These are phyloP conservation scores for Naganishia liquefaciens DNA, from an alignment of 1,284 basidiomycete genomes.

Conservation along the genomic window DNA sequence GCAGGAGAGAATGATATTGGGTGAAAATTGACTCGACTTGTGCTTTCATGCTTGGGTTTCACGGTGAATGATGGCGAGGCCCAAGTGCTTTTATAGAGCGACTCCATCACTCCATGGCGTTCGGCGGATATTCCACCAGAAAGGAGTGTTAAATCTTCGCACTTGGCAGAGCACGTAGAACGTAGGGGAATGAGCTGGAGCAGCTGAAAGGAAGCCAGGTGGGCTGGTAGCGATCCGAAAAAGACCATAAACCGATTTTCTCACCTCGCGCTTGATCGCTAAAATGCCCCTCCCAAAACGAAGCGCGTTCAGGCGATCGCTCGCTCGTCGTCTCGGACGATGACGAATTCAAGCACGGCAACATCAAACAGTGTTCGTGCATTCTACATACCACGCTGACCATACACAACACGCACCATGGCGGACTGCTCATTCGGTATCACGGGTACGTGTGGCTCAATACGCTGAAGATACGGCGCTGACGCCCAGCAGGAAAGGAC, in stretches of 20 bases:
- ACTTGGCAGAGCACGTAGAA: too few relatives aligned
- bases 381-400: background rate
- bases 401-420: conserved; percentile 20
- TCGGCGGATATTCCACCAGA: too few relatives aligned
- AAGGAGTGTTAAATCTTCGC: too few relatives aligned
- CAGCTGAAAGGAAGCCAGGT: too few relatives aligned
- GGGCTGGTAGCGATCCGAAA: too few relatives aligned
- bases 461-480: background rate
- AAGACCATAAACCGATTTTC: background rate
- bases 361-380: background rate
- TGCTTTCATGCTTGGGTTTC: too few relatives aligned
- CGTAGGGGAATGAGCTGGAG: too few relatives aligned
- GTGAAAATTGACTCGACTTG: too few relatives aligned
- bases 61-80: too few relatives aligned
- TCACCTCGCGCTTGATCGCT: background rate
- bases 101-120: too few relatives aligned
- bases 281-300: background rate
- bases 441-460: conserved; percentile 42
- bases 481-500: conserved; percentile 68
- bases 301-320: conserved; percentile 7
- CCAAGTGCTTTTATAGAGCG: too few relatives aligned
- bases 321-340: conserved; percentile 18
- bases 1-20: too few relatives aligned
- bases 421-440: conserved; percentile 58
- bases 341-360: conserved; percentile 13